These are phyloP conservation scores for Elymus sibiricus DNA, from an alignment of 176 grass and related monocot species.

Conservation along the genomic window DNA sequence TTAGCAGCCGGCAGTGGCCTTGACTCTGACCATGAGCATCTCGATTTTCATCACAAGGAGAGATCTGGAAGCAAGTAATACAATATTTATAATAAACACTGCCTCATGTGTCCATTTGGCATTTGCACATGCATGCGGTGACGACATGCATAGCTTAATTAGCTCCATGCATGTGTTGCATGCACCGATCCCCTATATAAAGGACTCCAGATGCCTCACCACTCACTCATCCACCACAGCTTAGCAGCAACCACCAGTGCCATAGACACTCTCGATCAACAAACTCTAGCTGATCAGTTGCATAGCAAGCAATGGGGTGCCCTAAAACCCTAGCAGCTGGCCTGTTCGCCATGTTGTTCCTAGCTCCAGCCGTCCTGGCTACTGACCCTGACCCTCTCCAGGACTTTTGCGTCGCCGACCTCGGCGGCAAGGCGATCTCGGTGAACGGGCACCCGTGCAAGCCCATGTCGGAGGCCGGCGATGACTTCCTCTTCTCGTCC, in stretches of 20 bases:
- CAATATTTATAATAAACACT: not conserved
- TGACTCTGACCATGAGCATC: not conserved
- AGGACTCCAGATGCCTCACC: not conserved
- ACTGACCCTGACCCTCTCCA: too few relatives aligned
- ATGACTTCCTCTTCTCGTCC: too few relatives aligned
- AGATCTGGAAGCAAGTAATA: not conserved
- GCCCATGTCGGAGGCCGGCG: too few relatives aligned
- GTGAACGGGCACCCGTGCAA: too few relatives aligned
- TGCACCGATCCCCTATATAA: too few relatives aligned
- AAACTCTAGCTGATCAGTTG: not conserved
- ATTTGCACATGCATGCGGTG: too few relatives aligned
- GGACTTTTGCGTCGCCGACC: too few relatives aligned
- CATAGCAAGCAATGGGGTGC: not conserved
- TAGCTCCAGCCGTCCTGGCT: too few relatives aligned
- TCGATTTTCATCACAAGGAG: not conserved
- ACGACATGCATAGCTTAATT: not conserved
- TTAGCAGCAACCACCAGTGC: not conserved
- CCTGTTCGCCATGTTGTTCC: too few relatives aligned
- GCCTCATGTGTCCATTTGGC: slow-evolving; percentile 11
- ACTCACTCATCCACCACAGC: not conserved
- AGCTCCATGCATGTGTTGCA: not conserved
- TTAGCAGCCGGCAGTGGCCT: not conserved
- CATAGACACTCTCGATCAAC: too few relatives aligned
- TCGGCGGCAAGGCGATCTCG: too few relatives aligned
- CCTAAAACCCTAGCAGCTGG: not conserved